These are phyloP conservation scores for Rhynchosporium agropyri DNA, from an alignment of 2,329 filamentous ascomycete genomes.

Conservation along the genomic window DNA sequence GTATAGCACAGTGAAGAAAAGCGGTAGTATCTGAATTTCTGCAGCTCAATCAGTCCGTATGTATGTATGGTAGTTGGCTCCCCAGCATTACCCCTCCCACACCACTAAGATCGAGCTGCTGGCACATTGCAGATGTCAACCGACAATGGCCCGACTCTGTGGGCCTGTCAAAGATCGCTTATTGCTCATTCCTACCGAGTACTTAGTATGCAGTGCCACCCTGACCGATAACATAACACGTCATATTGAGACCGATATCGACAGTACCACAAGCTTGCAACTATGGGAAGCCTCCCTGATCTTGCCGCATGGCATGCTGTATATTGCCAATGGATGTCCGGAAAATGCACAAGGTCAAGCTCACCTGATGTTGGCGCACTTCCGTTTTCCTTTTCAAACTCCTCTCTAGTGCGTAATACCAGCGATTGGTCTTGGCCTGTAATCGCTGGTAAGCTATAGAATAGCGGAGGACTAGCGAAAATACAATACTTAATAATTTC, in stretches of 20 bases:
- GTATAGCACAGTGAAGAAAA: too few relatives aligned
- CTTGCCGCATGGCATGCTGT: constrained; percentile 26
- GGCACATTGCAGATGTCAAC: constrained; percentile 10
- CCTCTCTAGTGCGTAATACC: background rate
- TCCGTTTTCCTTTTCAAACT: background rate
- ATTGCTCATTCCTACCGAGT: constrained; percentile 4
- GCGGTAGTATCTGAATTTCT: too few relatives aligned
- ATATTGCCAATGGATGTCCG: constrained; percentile 18
- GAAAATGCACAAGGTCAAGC: background rate
- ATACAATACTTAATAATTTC: constrained; percentile 1
- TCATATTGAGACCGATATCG: background rate
- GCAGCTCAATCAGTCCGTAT: too few relatives aligned
- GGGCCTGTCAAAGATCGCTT: constrained; percentile 23
- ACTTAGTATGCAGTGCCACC: constrained; percentile 14
- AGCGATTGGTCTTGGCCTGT: background rate
- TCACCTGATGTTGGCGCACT: background rate
- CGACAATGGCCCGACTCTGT: constrained; percentile 25
- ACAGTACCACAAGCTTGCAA: constrained; percentile 5
- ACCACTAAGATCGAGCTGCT: constrained; percentile 7
- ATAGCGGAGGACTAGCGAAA: background rate
- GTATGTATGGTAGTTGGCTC: background rate
- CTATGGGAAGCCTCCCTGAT: constrained; percentile 2
- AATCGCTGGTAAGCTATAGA: constrained; percentile 4
- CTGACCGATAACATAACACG: constrained; percentile 14
- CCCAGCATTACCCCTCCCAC: constrained; percentile 1